Evolutionary conservation across 2,329 filamentous ascomycete genomes (phyloP).

Genomic region (Xylariaceae sp.): DNA sequence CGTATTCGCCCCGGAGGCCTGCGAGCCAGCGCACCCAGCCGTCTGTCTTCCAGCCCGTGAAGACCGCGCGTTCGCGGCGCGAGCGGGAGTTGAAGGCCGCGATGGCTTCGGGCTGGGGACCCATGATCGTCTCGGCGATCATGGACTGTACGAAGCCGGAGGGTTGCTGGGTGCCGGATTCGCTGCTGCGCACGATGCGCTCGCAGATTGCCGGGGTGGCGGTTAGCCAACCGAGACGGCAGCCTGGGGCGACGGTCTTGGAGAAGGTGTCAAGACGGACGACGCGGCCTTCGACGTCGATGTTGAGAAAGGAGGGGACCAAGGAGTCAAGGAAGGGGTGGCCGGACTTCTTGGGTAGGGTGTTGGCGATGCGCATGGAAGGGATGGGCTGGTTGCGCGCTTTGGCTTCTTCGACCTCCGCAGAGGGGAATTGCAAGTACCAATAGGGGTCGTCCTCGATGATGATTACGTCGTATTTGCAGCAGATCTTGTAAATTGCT

Average conservation of each 20-base stretch:
- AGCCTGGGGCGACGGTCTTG: slow-evolving; percentile 87
- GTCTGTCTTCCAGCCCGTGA: slow-evolving; percentile 66
- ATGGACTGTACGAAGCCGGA: slow-evolving; percentile 86
- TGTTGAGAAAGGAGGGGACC: slow-evolving; percentile 71
- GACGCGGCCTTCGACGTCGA: slow-evolving; percentile 83
- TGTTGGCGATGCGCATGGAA: slow-evolving; percentile 30
- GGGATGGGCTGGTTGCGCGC: slow-evolving; percentile 37
- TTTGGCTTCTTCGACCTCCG: slow-evolving; percentile 48
- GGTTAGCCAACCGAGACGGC: slow-evolving; percentile 85
- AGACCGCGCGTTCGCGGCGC: slow-evolving; percentile 43
- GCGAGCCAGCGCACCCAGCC: slow-evolving; percentile 92
- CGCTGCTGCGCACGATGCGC: slow-evolving; percentile 66
- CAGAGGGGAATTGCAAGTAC: slow-evolving; percentile 84
- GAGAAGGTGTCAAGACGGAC: slow-evolving; percentile 89
- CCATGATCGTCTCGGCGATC: slow-evolving; percentile 71
- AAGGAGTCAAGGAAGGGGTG: slow-evolving; percentile 78
- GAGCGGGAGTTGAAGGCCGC: slow-evolving; percentile 42
- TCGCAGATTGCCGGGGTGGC: slow-evolving; percentile 74
- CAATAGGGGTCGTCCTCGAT: slow-evolving; percentile 95
- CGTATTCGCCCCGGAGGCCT: slow-evolving; percentile 76
- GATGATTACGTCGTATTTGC: slow-evolving; percentile 82
- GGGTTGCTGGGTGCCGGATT: slow-evolving; percentile 74
- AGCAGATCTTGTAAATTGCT: slow-evolving; percentile 74
- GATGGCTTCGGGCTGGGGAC: slow-evolving; percentile 52
- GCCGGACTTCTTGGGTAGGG: slow-evolving; percentile 46